Evolutionary conservation across 352 stramenopile genomes (phyloP), one percentile per base, ranked within the genome.

Genomic region (Achlya hypogyna): DNA sequence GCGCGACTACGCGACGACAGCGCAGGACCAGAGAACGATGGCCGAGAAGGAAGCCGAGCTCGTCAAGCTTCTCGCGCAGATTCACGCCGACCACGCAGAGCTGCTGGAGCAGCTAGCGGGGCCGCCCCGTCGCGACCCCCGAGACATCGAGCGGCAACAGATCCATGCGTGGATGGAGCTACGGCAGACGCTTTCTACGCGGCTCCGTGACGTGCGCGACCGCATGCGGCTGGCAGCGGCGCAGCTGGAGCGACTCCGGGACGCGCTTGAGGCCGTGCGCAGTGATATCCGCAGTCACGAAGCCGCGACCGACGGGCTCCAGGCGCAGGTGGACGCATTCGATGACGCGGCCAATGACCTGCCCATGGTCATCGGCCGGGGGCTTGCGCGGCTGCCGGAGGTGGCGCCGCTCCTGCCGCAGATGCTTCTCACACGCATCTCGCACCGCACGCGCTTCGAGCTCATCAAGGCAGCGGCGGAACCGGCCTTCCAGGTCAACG

Each of bases 401-500:
- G 65, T 20, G 28, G 31, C 8, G 5, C 10, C 1, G 10, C 62
- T 22, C 35, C 18, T 51, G 63, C 31, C 63, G 18, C 49, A 63
- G 22, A 38, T 72, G 18, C 28, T 88, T 28, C 65, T 86, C 16
- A 63, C 77, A 2, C 73, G 84, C 40, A 71, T 91, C 6, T 82
- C 65, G 0, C 78, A 91, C 78, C 74, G 75, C 32, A 89, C 78
- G 51, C 87, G 88, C 35, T 70, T 91, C 23, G 75, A 82, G 38
- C 69, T 92, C 4, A 65, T 92, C 1, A 79, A 89, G 31, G 74
- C 56, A 18, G 72, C 76, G 0, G 72, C 84, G 4, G 31, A 59
- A 2, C 82, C 84, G 32, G 80, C 78, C 0, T 72, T 78, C 12
- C 75, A 89, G 1, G 76, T 89, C 28, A 88, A 80, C 63, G 79